Conservation (phyloP, 2,329 filamentous ascomycete species). For the Trichoderma simmonsii region DNA sequence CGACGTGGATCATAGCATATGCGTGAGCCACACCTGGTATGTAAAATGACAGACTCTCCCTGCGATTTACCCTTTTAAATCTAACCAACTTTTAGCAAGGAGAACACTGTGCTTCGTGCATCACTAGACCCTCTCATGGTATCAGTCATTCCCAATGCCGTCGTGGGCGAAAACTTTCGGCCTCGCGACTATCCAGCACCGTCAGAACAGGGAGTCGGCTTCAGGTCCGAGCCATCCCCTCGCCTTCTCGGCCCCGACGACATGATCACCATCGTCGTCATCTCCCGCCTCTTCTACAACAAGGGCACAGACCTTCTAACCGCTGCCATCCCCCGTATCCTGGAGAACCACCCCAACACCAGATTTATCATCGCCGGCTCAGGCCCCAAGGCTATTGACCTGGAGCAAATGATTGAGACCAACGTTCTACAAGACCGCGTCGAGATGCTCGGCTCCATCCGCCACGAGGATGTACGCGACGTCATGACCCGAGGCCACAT, state of each 20-base stretch:
- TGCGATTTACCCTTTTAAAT: neutral
- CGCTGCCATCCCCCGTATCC: constrained; percentile 87
- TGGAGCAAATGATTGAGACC: constrained; percentile 97
- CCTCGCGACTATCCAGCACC: constrained; percentile 51
- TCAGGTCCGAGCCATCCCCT: constrained; percentile 50
- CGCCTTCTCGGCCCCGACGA: constrained; percentile 76
- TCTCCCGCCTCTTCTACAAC: constrained; percentile 97
- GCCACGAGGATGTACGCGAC: constrained; percentile 93
- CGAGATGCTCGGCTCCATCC: constrained; percentile 84
- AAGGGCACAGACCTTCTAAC: constrained; percentile 98
- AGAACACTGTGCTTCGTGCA: constrained; percentile 92
- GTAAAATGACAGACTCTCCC: constrained; percentile 22
- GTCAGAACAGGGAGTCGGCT: constrained; percentile 29
- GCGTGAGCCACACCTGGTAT: constrained; percentile 95
- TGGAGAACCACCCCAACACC: constrained; percentile 85
- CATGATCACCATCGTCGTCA: constrained; percentile 92
- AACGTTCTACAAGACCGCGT: constrained; percentile 92
- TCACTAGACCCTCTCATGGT: constrained; percentile 96
- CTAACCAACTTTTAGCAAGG: constrained; percentile 61
- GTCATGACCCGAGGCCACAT: constrained; percentile 98
- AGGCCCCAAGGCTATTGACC: constrained; percentile 92
- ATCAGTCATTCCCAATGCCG: constrained; percentile 94
- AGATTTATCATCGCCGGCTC: constrained; percentile 96
- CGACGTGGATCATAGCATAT: constrained; percentile 97
- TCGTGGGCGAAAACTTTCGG: constrained; percentile 93